These are phyloP conservation scores for Lyophyllum atratum DNA, from an alignment of 768 basidiomycete genomes.

Conservation along the genomic window DNA sequence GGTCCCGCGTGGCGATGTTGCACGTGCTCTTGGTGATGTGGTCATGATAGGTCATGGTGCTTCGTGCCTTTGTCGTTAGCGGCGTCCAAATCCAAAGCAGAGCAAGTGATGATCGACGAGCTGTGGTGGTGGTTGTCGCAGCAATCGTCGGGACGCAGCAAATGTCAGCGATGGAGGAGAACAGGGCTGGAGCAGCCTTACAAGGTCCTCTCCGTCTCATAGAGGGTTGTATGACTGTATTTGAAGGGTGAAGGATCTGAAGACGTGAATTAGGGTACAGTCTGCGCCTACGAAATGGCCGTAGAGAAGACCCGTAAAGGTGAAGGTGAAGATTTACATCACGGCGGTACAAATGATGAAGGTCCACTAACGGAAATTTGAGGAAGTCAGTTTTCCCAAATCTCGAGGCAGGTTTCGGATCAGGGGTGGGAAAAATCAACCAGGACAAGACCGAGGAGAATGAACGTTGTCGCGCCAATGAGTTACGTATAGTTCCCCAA, in stretches of 20 bases:
- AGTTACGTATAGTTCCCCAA: conserved; percentile 92
- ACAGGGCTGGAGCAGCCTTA: too few species aligned
- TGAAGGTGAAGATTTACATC: conserved; percentile 83
- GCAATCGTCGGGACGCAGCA: too few species aligned
- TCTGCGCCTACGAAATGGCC: conserved; percentile 87
- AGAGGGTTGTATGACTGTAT: conserved; percentile 84
- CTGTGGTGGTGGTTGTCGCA: too few species aligned
- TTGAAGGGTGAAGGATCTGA: conserved; percentile 90
- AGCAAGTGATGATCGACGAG: too few species aligned
- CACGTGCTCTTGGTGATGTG: too few species aligned
- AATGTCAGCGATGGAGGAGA: too few species aligned
- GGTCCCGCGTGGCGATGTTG: too few species aligned
- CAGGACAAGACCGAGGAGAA: conserved; percentile 94
- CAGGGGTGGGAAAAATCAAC: conserved; percentile 99
- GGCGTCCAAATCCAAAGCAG: too few species aligned
- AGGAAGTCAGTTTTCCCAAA: conserved; percentile 83
- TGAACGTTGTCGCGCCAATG: conserved; percentile 92
- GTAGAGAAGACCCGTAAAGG: conserved; percentile 87
- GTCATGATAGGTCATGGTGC: too few species aligned
- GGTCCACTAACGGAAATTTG: conserved; percentile 94
- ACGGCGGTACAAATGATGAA: conserved; percentile 90
- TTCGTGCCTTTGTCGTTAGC: too few species aligned
- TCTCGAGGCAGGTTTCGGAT: conserved; percentile 95
- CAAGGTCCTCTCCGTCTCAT: conserved; percentile 63
- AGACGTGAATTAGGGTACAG: conserved; percentile 93